phyloP scores from a whole-genome alignment of 305 asterid genomes.

The Fraxinus velutina region DNA sequence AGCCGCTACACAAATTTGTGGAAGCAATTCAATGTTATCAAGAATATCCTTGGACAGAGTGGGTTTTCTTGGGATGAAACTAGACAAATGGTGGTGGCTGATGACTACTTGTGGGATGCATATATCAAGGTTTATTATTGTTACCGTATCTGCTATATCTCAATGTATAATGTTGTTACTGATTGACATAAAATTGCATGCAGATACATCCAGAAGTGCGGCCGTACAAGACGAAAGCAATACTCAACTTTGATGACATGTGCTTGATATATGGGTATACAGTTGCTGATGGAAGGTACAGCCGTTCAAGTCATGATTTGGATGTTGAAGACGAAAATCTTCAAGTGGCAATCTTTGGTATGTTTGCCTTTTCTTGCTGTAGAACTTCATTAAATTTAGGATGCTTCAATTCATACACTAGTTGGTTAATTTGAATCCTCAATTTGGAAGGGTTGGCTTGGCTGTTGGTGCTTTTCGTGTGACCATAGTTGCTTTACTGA shows the following conservation, averaged over 20 bases:
- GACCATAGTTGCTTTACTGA: neutral
- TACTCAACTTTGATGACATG: slow-evolving; percentile 39
- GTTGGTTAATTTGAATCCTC: slow-evolving; percentile 1
- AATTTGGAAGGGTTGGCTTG: neutral
- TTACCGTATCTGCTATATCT: neutral
- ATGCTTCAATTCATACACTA: neutral
- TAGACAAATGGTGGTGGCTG: slow-evolving; percentile 43
- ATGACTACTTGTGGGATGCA: slow-evolving; percentile 36
- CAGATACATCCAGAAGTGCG: slow-evolving; percentile 44
- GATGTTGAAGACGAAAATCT: slow-evolving; percentile 35
- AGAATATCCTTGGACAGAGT: slow-evolving; percentile 36
- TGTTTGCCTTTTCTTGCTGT: slow-evolving; percentile 14
- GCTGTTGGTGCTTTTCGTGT: neutral
- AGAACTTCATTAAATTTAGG: neutral
- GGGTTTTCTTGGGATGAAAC: slow-evolving; percentile 49
- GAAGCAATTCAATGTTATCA: slow-evolving; percentile 41
- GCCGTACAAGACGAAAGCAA: slow-evolving; percentile 32
- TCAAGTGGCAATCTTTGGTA: slow-evolving; percentile 31
- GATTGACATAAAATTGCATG: slow-evolving; percentile 9
- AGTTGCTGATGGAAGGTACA: slow-evolving; percentile 46
- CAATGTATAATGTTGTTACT: slow-evolving; percentile 5
- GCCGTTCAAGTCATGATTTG: slow-evolving; percentile 47
- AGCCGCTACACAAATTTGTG: slow-evolving; percentile 45
- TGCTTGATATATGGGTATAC: slow-evolving; percentile 41
- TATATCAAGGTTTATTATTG: slow-evolving; percentile 35